These are phyloP conservation scores for Phytopythium ostracodes DNA, from an alignment of 352 stramenopile species.

Conservation along the genomic window DNA sequence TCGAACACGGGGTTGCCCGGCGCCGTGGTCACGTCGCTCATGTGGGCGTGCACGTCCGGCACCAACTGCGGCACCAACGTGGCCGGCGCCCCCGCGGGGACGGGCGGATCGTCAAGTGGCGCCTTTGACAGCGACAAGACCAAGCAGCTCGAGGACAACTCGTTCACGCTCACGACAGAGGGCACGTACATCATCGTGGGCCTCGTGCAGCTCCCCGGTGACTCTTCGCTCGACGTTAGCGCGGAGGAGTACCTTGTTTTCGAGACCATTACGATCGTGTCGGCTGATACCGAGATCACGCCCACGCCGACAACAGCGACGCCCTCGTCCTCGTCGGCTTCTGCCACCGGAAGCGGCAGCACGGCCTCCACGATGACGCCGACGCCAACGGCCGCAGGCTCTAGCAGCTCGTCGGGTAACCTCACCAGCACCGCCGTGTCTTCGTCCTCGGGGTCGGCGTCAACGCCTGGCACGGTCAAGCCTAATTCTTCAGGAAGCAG, in stretches of 20 bases:
- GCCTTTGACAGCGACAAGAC: constrained; percentile 35
- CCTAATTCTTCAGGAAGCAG: background rate
- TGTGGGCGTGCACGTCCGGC: constrained; percentile 56
- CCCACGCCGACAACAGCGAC: constrained; percentile 11
- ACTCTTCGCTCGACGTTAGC: constrained; percentile 39
- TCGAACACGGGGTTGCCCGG: constrained; percentile 24
- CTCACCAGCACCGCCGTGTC: background rate
- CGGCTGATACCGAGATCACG: constrained; percentile 33
- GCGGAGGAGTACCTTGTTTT: constrained; percentile 65
- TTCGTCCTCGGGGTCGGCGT: background rate
- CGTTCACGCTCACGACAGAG: constrained; percentile 42
- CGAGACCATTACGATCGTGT: constrained; percentile 61
- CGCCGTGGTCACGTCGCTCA: constrained; percentile 30
- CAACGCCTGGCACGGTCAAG: constrained; percentile 4
- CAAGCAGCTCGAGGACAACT: constrained; percentile 42
- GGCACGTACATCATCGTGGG: constrained; percentile 68
- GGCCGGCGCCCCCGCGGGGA: constrained; percentile 29
- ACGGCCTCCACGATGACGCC: constrained; percentile 12
- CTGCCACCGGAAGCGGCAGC: constrained; percentile 21
- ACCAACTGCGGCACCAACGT: constrained; percentile 64
- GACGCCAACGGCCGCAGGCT: constrained; percentile 9
- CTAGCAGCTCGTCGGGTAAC: constrained; percentile 2
- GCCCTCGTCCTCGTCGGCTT: constrained; percentile 13
- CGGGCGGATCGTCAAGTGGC: constrained; percentile 27
- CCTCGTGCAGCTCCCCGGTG: constrained; percentile 52